Conservation (phyloP, 2,329 filamentous ascomycete genomes). For the Microcyclospora tardicrescens region DNA sequence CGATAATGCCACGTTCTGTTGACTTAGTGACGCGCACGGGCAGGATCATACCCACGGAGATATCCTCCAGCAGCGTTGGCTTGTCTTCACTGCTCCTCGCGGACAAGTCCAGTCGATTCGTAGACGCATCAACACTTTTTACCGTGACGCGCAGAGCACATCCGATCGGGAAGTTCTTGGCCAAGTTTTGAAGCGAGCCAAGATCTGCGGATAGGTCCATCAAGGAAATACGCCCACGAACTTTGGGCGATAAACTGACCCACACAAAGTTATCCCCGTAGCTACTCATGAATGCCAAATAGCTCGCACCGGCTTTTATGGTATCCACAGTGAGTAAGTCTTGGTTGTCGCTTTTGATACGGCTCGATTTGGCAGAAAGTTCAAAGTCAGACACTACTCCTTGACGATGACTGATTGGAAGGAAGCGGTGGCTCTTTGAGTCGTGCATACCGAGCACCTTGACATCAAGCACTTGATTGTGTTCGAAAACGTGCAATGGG, state of each 20-base stretch:
- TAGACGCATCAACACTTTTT: conserved; percentile 56
- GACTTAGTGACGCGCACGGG: conserved; percentile 75
- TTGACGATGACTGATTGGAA: conserved; percentile 77
- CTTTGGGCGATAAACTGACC: conserved; percentile 79
- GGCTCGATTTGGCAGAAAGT: conserved; percentile 59
- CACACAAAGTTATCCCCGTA: conserved; percentile 66
- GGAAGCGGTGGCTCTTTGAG: conserved; percentile 76
- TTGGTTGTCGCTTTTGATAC: conserved; percentile 32
- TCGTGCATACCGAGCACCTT: conserved; percentile 80
- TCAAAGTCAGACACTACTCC: conserved; percentile 72
- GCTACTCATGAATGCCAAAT: conserved; percentile 86
- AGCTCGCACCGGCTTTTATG: conserved; percentile 56
- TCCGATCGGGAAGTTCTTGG: conserved; percentile 75
- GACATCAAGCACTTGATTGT: conserved; percentile 58
- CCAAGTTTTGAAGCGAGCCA: conserved; percentile 61
- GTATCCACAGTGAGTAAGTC: conserved; percentile 58
- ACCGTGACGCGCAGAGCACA: conserved; percentile 74
- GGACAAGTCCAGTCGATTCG: conserved; percentile 65
- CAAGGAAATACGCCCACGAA: conserved; percentile 69
- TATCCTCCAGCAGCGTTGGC: conserved; percentile 50
- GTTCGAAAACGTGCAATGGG: conserved; percentile 62
- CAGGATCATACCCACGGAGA: conserved; percentile 69
- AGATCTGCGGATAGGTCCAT: conserved; percentile 82
- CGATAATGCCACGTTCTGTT: conserved; percentile 67
- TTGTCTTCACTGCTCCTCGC: conserved; percentile 35